These are phyloP conservation scores for Urochloa ruziziensis DNA, from an alignment of 176 grass and related monocot species.

Conservation along the genomic window DNA sequence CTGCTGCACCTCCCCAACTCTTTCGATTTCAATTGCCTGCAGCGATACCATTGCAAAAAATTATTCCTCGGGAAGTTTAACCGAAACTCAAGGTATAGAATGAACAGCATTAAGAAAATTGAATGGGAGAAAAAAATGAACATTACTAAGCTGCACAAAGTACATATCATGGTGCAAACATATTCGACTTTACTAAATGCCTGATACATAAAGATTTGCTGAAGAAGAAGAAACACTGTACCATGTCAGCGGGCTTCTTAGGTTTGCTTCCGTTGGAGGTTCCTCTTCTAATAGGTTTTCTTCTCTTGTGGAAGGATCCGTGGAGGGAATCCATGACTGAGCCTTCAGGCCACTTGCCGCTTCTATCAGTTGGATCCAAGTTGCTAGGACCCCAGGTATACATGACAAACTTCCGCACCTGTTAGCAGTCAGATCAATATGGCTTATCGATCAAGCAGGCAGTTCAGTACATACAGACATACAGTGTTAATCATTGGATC, in stretches of 20 bases:
- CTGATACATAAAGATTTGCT: not conserved
- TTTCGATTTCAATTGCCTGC: slow-evolving; percentile 42
- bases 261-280: not conserved
- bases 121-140: not conserved
- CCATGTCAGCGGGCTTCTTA: slow-evolving; percentile 37
- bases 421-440: slow-evolving; percentile 8
- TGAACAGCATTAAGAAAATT: not conserved
- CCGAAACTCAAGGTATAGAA: not conserved
- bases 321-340: slow-evolving; percentile 64
- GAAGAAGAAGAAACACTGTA: slow-evolving; percentile 26
- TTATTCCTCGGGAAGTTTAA: not conserved
- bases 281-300: slow-evolving; percentile 34
- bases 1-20: slow-evolving; percentile 25
- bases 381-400: slow-evolving; percentile 92
- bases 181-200: not conserved
- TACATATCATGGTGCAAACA: not conserved
- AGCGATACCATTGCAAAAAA: not conserved
- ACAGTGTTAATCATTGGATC: not conserved
- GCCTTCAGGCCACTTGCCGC: slow-evolving; percentile 54
- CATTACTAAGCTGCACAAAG: not conserved
- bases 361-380: slow-evolving; percentile 68
- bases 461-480: not conserved
- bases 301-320: slow-evolving; percentile 63
- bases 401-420: slow-evolving; percentile 97
- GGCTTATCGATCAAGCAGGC: not conserved